These are phyloP conservation scores for Delitschia confertaspora DNA, from an alignment of 495 filamentous ascomycete species.

Conservation along the genomic window DNA sequence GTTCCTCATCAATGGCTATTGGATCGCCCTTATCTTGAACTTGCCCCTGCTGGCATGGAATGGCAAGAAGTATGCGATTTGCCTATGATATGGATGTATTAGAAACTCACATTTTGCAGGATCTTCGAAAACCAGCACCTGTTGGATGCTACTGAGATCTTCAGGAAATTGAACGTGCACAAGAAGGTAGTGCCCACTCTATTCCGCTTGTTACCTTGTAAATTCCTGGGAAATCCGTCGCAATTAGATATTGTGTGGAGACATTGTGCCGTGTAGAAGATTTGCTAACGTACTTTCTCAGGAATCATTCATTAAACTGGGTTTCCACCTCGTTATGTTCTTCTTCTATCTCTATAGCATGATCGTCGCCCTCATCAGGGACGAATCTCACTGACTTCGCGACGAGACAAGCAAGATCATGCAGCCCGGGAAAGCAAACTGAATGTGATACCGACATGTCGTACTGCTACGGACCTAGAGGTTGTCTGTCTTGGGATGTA, in stretches of 20 bases:
- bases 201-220: no score
- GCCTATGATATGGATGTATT: background rate
- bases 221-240: no score
- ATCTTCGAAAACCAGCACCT: slow-evolving; percentile 96
- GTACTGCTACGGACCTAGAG: background rate
- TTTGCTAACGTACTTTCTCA: slow-evolving; percentile 33
- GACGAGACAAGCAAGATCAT: slow-evolving; percentile 29
- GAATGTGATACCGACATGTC: background rate
- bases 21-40: slow-evolving; percentile 87
- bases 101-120: slow-evolving; percentile 40
- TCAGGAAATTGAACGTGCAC: slow-evolving; percentile 96
- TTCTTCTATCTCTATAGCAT: slow-evolving; percentile 99
- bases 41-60: slow-evolving; percentile 89
- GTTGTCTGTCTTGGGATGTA: background rate
- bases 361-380: slow-evolving; percentile 96
- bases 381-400: slow-evolving; percentile 71
- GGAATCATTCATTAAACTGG: slow-evolving; percentile 99
- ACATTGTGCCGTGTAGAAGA: no score
- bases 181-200: slow-evolving; percentile 97
- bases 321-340: slow-evolving; percentile 98
- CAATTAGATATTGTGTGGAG: no score
- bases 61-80: slow-evolving; percentile 79
- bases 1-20: slow-evolving; percentile 98
- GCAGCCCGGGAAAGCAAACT: slow-evolving; percentile 4
- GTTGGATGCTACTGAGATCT: slow-evolving; percentile 97